Conservation (phyloP, 495 filamentous ascomycete species). For the Durotheca rogersii region DNA sequence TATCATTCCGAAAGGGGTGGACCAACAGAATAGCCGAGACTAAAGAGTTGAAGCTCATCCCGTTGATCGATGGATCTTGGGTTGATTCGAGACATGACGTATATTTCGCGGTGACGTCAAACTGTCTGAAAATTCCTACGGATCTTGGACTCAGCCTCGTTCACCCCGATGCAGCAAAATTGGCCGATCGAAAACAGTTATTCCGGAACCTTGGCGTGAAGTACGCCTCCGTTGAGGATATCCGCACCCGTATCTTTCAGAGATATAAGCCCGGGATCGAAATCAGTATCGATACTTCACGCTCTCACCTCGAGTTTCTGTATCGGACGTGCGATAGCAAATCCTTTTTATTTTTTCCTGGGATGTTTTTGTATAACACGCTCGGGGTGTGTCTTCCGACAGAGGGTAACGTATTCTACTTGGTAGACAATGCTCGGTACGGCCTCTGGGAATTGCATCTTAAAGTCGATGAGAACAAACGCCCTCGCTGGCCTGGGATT, state of each 20-base stretch:
- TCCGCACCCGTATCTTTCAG: constrained; percentile 7
- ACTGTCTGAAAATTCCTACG: constrained; percentile 28
- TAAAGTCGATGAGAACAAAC: constrained; percentile 10
- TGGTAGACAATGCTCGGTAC: constrained; percentile 26
- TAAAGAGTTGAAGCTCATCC: constrained; percentile 16
- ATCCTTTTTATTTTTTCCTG: constrained; percentile 3
- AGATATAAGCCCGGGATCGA: not conserved
- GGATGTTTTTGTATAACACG: constrained; percentile 11
- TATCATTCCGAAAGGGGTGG: constrained; percentile 4
- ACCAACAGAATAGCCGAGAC: not conserved
- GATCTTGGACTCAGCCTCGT: constrained; percentile 25
- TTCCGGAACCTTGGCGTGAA: constrained; percentile 34
- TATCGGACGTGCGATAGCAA: constrained; percentile 30
- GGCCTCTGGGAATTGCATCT: constrained; percentile 28
- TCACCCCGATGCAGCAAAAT: constrained; percentile 11
- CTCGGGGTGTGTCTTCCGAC: constrained; percentile 1
- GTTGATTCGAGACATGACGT: constrained; percentile 6
- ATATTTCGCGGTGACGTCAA: constrained; percentile 23
- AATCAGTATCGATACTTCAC: constrained; percentile 11
- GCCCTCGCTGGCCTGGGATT: not conserved
- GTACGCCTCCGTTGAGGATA: not conserved
- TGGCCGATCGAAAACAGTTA: constrained; percentile 22
- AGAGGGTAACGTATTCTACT: constrained; percentile 9
- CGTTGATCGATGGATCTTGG: constrained; percentile 16
- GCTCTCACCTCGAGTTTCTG: constrained; percentile 34